Base-by-base conservation (phyloP, 108 stramenopile genomes). In the Skeletonema tropicum region DNA sequence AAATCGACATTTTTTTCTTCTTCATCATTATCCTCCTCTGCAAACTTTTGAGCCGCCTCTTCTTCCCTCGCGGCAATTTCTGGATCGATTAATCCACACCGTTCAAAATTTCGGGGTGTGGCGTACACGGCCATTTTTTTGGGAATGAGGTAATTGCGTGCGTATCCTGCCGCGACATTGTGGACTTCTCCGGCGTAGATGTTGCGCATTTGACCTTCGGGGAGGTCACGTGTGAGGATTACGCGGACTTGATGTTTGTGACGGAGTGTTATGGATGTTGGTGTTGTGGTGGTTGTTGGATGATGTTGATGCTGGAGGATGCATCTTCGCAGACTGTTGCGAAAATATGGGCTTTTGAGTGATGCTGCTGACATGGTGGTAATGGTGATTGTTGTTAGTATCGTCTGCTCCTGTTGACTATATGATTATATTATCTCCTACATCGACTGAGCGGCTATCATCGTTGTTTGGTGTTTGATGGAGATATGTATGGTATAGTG, bases 71-170 rank as follows among this genome's bases (percentile, higher is more conserved):
- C 86, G 46, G 85, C 88, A 12, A 86, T 61, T 25, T 79, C 85
- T 1, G 92, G 94, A 76, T 91, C 91, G 21, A 77, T 61, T 62
- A 97, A 78, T 12, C 92, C 94, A 60, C 89, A 76, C 23, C 87
- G 75, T 61, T 91, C 85, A 85, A 92, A 93, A 71, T 94, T 96
- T 4, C 78, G 75, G 2, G 88, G 86, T 13, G 89, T 93, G 3
- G 95, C 95, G 69, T 96, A 96, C 9, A 92, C 68, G 6, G 92
- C 93, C 74, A 74, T 77, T 55, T 92, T 89, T 38, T 88, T 59
- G 6, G 95, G 95, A 30, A 94, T 75, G 35, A 96, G 81, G 57
- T 82, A 87, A 70, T 96, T 96, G 8, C 95, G 90, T 13, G 95
- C 95, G 72, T 90, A 94, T 62, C 95, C 95, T 15, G 95, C 90